These are phyloP conservation scores for Kokia cookei DNA, from an alignment of 441 rosid species.

Conservation along the genomic window DNA sequence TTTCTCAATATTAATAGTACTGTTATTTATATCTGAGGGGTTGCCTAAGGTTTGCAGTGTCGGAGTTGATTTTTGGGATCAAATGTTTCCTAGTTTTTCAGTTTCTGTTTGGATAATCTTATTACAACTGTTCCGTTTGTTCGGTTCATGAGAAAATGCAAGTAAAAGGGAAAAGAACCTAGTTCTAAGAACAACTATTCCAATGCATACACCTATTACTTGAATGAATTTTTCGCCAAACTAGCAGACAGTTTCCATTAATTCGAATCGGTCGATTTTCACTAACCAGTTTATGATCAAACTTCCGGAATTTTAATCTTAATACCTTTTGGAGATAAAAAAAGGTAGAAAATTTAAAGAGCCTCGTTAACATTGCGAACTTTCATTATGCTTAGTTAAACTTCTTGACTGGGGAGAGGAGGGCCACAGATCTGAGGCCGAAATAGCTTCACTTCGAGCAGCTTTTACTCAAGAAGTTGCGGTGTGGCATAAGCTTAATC, in stretches of 20 bases:
- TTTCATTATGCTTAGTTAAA: conserved; percentile 39
- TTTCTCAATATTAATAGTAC: neutral
- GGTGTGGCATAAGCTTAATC: conserved; percentile 78
- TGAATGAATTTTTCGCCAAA: neutral
- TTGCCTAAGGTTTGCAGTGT: neutral
- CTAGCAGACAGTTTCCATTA: no score
- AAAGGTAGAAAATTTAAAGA: neutral
- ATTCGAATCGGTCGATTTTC: neutral
- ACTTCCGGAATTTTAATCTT: conserved; percentile 11
- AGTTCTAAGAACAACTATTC: neutral
- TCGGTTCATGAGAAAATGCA: neutral
- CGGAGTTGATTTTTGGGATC: conserved; percentile 1
- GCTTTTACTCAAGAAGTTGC: conserved; percentile 72
- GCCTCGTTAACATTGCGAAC: neutral
- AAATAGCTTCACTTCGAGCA: conserved; percentile 66
- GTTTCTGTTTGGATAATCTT: neutral
- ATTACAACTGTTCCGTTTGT: neutral
- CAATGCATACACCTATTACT: neutral
- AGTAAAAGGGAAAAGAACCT: neutral
- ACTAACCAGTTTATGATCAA: conserved; percentile 14
- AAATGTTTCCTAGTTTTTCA: neutral
- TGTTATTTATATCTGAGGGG: neutral
- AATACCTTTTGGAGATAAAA: conserved; percentile 11
- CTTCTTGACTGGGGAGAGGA: conserved; percentile 81
- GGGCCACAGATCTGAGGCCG: conserved; percentile 63